These are phyloP conservation scores for Phylloporus scabripes DNA, from an alignment of 768 basidiomycete species.

Conservation along the genomic window DNA sequence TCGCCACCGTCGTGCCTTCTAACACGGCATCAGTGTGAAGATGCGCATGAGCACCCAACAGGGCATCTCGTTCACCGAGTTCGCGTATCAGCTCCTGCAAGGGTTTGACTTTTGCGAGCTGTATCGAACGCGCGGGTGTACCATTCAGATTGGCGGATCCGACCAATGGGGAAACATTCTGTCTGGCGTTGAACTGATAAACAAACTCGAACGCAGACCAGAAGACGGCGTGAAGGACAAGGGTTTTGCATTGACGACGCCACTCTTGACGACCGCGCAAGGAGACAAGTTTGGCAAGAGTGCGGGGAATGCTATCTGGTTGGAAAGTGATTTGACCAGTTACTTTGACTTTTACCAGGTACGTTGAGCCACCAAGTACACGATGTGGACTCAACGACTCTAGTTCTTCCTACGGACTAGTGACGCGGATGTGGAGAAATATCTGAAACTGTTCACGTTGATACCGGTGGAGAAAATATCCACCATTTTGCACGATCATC, in stretches of 20 bases:
- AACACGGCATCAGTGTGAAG: conserved; percentile 56
- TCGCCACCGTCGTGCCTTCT: background rate
- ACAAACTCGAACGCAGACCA: conserved; percentile 33
- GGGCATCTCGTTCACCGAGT: conserved; percentile 98
- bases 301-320: conserved; percentile 92
- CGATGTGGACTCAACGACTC: background rate
- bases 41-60: conserved; percentile 70
- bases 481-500: conserved; percentile 52
- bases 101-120: conserved; percentile 91
- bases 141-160: conserved; percentile 90
- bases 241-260: conserved; percentile 86
- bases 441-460: conserved; percentile 80
- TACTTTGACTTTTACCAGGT: conserved; percentile 96
- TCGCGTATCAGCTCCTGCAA: conserved; percentile 95
- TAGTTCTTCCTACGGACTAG: conserved; percentile 87
- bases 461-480: conserved; percentile 55
- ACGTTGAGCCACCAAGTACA: background rate
- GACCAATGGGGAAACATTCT: conserved; percentile 99
- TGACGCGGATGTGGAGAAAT: conserved; percentile 75
- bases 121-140: conserved; percentile 58
- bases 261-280: conserved; percentile 81
- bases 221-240: conserved; percentile 19
- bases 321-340: conserved; percentile 73
- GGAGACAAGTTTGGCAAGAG: conserved; percentile 99
- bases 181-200: conserved; percentile 88